Conservation (phyloP, 1,284 basidiomycete species). For the Dichomitus squalens region DNA sequence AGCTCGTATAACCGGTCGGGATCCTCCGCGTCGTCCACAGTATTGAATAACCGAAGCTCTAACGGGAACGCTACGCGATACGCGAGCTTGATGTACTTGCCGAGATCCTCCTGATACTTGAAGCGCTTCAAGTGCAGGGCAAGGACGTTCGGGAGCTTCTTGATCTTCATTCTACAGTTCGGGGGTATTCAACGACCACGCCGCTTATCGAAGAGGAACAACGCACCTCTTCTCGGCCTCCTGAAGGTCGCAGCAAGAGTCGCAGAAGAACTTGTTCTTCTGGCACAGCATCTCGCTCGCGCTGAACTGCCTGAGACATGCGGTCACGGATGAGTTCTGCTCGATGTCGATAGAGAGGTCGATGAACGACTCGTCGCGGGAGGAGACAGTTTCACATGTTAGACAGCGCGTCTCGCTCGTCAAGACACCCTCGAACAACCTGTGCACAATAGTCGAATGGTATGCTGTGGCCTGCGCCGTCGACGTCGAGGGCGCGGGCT, state of each 20-base stretch:
- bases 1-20: conserved; percentile 91
- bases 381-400: conserved; percentile 97
- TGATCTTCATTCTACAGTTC: conserved; percentile 64
- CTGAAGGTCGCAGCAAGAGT: conserved; percentile 93
- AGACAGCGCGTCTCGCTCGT: conserved; percentile 98
- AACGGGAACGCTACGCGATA: conserved; percentile 97
- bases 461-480: conserved; percentile 35
- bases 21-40: conserved; percentile 90
- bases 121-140: conserved; percentile 94
- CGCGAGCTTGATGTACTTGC: conserved; percentile 95
- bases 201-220: background rate
- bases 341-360: conserved; percentile 99
- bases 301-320: conserved; percentile 94
- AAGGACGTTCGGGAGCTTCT: conserved; percentile 58
- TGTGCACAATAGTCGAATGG: conserved; percentile 82
- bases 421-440: conserved; percentile 89
- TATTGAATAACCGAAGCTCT: conserved; percentile 94
- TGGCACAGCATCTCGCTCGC: conserved; percentile 98
- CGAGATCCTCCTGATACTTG: conserved; percentile 83
- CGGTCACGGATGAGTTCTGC: conserved; percentile 94
- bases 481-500: conserved; percentile 25
- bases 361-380: conserved; percentile 94
- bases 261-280: conserved; percentile 98
- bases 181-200: background rate
- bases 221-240: conserved; percentile 95